Base-by-base conservation (phyloP, 2,329 filamentous ascomycete genomes). In the Arachnomyces sp. region DNA sequence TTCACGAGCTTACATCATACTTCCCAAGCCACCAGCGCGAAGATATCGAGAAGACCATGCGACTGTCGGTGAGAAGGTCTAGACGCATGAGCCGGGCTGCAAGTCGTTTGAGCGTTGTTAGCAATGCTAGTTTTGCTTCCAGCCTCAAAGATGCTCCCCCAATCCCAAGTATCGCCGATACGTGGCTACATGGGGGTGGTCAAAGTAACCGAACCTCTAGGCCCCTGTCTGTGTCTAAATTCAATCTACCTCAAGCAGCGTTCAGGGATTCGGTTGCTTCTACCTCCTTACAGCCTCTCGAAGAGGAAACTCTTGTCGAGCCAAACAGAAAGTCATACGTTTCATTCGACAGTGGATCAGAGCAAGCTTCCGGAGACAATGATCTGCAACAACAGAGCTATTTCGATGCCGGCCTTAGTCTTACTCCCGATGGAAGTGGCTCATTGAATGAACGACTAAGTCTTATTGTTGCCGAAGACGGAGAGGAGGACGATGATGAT, bases 291-390 rank as follows among this genome's bases (percentile, higher is more conserved):
- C 87, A 92, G 55, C 87, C 88, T 2, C 73, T 95, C 2, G 87
- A 93, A 53, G 90, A 96, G 62, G 92, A 96, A 60, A 90, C 86
- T 4, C 77, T 84, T 0, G 72, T 84, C 4, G 88, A 95, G 60
- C 85, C 86, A 1, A 88, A 93, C 61, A 80, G 92, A 53, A 95
- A 95, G 62, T 95, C 89, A 1, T 96, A 95, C 55, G 87, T 95
- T n/a, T 95, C 84, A 1, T 70, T 72, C 43, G 68, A 70, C 42
- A 70, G 67, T 37, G 67, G 69, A 30, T 72, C 74, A 4, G 87
- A 93, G 50, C 75, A 74, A 12, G 74, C 78, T 9, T 71, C 73
- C n/a, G 70, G 87, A 44, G 86, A 94, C 52, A 81, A 84, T 1
- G 86, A 88, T 34, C 81, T 82, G 48, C 80, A 76, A 15, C 74